These are phyloP conservation scores for Cystofilobasidium capitatum DNA, from an alignment of 768 basidiomycete genomes.

Conservation along the genomic window DNA sequence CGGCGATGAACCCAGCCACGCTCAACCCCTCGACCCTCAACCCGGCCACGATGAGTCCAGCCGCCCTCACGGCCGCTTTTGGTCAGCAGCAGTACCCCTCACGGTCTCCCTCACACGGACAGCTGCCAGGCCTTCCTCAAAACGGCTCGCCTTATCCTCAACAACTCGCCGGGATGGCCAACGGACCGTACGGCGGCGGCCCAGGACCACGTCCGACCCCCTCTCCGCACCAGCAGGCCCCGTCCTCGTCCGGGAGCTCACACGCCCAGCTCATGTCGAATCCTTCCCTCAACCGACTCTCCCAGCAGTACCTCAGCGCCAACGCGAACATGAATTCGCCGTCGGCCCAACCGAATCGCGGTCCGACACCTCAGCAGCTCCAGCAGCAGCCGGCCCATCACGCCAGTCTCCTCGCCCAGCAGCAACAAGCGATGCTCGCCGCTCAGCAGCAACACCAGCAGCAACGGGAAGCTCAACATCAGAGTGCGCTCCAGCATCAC, in stretches of 20 bases:
- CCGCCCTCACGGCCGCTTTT: no score
- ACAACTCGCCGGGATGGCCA: no score
- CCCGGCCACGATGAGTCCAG: neutral
- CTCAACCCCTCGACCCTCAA: neutral
- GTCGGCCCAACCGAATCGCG: neutral
- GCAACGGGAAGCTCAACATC: neutral
- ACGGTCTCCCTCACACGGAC: no score
- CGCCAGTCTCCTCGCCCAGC: no score
- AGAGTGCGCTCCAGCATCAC: no score
- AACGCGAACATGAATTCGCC: neutral
- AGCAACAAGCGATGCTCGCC: neutral
- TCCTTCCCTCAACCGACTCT: neutral
- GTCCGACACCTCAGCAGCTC: neutral
- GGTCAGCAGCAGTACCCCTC: neutral
- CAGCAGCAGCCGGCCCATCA: neutral
- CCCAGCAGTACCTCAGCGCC: neutral
- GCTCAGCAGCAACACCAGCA: constrained; percentile 3
- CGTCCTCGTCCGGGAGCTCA: no score
- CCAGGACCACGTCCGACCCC: neutral
- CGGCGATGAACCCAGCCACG: neutral
- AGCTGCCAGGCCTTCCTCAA: no score
- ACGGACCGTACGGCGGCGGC: no score
- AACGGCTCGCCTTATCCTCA: no score
- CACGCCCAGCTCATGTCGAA: neutral
- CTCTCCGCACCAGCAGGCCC: neutral